A percentile compares a stretch with the other conserved stretches of the same genome.
Evolutionary conservation across 345 rosid genomes (phyloP).

Genomic region (Bruguiera gymnorhiza): DNA sequence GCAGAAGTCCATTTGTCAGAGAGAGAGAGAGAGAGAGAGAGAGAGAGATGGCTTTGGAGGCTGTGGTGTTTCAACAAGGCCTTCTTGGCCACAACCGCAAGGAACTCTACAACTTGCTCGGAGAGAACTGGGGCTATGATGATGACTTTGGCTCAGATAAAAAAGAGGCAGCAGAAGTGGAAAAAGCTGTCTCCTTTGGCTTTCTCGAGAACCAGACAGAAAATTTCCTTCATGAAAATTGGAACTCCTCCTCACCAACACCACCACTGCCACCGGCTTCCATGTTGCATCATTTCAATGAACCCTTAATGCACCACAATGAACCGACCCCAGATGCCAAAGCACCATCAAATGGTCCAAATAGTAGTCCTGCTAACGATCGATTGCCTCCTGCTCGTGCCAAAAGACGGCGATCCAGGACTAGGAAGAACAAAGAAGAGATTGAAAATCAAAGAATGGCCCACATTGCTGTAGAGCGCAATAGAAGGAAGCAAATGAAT

Average conservation of each 20-base stretch:
- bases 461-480: slow-evolving; percentile 98
- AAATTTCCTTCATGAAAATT: slow-evolving; percentile 25
- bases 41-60: slow-evolving; percentile 67
- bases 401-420: slow-evolving; percentile 61
- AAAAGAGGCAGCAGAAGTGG: slow-evolving; percentile 23
- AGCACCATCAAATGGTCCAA: not conserved
- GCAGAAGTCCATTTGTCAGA: not conserved
- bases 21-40: slow-evolving; percentile 15
- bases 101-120: slow-evolving; percentile 48
- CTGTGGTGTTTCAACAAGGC: slow-evolving; percentile 53
- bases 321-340: slow-evolving; percentile 22
- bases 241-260: slow-evolving; percentile 25
- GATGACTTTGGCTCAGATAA: slow-evolving; percentile 9
- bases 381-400: slow-evolving; percentile 28
- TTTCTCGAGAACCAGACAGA: slow-evolving; percentile 44
- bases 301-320: slow-evolving; percentile 15
- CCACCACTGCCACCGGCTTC: slow-evolving; percentile 16
- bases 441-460: slow-evolving; percentile 87
- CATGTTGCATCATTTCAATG: slow-evolving; percentile 20
- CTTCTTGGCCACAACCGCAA: slow-evolving; percentile 35
- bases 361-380: not conserved
- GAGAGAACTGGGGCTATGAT: slow-evolving; percentile 34
- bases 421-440: slow-evolving; percentile 72
- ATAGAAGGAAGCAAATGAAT: slow-evolving; percentile 90
- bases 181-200: slow-evolving; percentile 16